A percentile compares a stretch with the other conserved stretches of the same genome.
Evolutionary conservation across 495 filamentous ascomycete genomes (phyloP).

Genomic region (Daldinia caldariorum): DNA sequence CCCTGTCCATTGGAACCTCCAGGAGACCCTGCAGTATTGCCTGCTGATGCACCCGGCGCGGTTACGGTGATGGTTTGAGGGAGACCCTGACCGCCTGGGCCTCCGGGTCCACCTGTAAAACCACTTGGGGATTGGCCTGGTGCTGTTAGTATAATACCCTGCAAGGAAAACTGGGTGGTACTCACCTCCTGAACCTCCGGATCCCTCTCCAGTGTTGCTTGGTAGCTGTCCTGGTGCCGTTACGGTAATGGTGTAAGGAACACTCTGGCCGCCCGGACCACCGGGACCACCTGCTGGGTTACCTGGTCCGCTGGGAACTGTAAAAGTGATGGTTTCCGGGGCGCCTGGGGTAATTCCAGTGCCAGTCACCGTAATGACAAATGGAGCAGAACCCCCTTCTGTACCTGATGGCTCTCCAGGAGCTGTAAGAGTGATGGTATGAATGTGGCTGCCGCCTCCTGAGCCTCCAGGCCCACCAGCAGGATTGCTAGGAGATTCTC

Average conservation of each 20-base stretch:
- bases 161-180: neutral
- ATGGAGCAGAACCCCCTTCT: constrained; percentile 15
- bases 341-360: constrained; percentile 30
- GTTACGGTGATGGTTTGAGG: constrained; percentile 38
- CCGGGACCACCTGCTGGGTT: constrained; percentile 30
- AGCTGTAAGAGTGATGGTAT: constrained; percentile 32
- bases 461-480: constrained; percentile 30
- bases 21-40: constrained; percentile 29
- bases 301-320: constrained; percentile 21
- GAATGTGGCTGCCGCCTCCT: constrained; percentile 23
- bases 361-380: constrained; percentile 31
- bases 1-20: constrained; percentile 22
- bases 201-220: constrained; percentile 26
- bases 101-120: constrained; percentile 21
- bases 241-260: constrained; percentile 31
- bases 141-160: constrained; percentile 8
- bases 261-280: constrained; percentile 29
- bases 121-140: constrained; percentile 23
- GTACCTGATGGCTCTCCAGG: constrained; percentile 26
- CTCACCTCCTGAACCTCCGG: constrained; percentile 35
- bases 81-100: constrained; percentile 26
- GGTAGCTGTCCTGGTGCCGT: constrained; percentile 32
- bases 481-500: constrained; percentile 33
- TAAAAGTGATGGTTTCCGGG: constrained; percentile 35
- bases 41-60: constrained; percentile 32